Evolutionary conservation across 129 eudicot genomes (phyloP).

Genomic region (Erigeron canadensis): DNA sequence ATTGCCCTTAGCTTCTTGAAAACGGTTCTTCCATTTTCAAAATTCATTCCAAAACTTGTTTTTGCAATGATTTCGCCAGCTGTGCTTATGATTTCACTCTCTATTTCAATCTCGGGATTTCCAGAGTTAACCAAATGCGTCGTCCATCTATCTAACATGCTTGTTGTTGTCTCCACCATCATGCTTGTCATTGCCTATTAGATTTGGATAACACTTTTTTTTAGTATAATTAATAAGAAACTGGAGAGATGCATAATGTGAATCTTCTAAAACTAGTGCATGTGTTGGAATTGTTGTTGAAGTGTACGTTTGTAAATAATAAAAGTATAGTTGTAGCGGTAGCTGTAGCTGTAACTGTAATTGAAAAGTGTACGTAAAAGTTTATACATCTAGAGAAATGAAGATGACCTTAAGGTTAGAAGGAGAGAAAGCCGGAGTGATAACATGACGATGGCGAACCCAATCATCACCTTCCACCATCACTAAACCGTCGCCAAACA

Average conservation of each 20-base stretch:
- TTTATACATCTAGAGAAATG: background rate
- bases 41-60: slow-evolving; percentile 74
- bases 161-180: slow-evolving; percentile 73
- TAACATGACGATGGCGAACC: slow-evolving; percentile 88
- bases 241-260: slow-evolving; percentile 1
- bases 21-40: slow-evolving; percentile 53
- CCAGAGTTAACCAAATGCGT: slow-evolving; percentile 42
- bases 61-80: slow-evolving; percentile 88
- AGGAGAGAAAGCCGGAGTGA: slow-evolving; percentile 90
- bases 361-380: background rate
- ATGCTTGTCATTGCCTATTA: slow-evolving; percentile 74
- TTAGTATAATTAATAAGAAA: background rate
- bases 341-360: background rate
- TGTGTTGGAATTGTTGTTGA: too few species aligned
- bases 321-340: too few species aligned
- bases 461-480: slow-evolving; percentile 94
- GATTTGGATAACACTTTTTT: background rate
- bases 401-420: slow-evolving; percentile 69
- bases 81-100: slow-evolving; percentile 55
- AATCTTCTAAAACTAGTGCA: too few species aligned
- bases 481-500: slow-evolving; percentile 86
- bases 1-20: slow-evolving; percentile 59
- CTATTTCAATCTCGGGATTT: slow-evolving; percentile 65
- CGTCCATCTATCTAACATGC: slow-evolving; percentile 76
- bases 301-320: too few species aligned